phyloP scores from a whole-genome alignment of 805 yeast genomes.

The Kodamaea neixiangensis region DNA sequence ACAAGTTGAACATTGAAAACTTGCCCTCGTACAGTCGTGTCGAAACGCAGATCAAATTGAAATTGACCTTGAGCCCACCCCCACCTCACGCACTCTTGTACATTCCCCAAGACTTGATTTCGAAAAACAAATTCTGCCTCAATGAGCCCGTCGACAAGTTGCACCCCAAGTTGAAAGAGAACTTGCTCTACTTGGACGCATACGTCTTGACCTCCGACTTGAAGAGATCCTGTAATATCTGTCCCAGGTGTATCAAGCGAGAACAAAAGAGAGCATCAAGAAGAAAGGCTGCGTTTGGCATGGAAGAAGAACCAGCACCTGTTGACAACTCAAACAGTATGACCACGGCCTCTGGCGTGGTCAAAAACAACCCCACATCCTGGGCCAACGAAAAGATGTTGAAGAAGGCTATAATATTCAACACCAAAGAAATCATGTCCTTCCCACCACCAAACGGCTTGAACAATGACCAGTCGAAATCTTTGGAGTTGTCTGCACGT shows the following conservation, averaged over 20 bases:
- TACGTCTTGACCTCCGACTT: slow-evolving; percentile 67
- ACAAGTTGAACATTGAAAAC: slow-evolving; percentile 53
- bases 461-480: slow-evolving; percentile 31
- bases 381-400: slow-evolving; percentile 76
- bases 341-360: slow-evolving; percentile 23
- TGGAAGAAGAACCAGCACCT: slow-evolving; percentile 10
- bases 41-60: slow-evolving; percentile 90
- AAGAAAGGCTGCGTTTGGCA: slow-evolving; percentile 64
- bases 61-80: slow-evolving; percentile 68
- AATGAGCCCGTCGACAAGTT: slow-evolving; percentile 49
- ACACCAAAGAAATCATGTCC: slow-evolving; percentile 83
- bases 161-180: slow-evolving; percentile 43
- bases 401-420: slow-evolving; percentile 85
- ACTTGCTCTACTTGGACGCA: slow-evolving; percentile 70
- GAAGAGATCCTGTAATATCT: slow-evolving; percentile 63
- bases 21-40: slow-evolving; percentile 86
- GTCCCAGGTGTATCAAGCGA: slow-evolving; percentile 86
- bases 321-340: slow-evolving; percentile 13
- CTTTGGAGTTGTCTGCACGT: slow-evolving; percentile 62
- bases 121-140: slow-evolving; percentile 81
- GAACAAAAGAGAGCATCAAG: slow-evolving; percentile 94
- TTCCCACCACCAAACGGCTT: slow-evolving; percentile 62
- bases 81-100: slow-evolving; percentile 74
- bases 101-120: slow-evolving; percentile 82
- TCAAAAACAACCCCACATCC: slow-evolving; percentile 58